Conservation (phyloP, 441 rosid genomes). For the Aleurites moluccanus region DNA sequence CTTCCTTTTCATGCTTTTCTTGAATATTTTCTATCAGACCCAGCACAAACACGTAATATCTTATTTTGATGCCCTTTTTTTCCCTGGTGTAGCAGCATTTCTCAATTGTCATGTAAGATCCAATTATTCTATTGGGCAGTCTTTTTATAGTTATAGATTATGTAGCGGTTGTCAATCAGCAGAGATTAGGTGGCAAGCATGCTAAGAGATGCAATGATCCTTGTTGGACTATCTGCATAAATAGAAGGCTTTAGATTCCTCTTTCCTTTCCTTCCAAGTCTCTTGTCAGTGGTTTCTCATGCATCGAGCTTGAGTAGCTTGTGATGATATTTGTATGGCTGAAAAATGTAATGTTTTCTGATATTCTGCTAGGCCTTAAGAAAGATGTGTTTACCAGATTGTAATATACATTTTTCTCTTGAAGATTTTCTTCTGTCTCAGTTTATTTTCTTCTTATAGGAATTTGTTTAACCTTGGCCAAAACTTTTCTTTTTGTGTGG, state of each 20-base stretch:
- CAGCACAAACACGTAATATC: not conserved
- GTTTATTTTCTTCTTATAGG: not conserved
- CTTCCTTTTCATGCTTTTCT: not conserved
- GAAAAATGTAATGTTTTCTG: not conserved
- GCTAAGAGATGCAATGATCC: not conserved
- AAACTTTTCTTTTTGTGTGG: no score
- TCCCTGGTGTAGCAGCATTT: not conserved
- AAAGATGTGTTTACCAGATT: conserved; percentile 4
- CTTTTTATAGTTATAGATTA: conserved; percentile 20
- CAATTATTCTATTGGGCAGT: conserved; percentile 4
- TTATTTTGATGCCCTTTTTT: not conserved
- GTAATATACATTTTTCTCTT: not conserved
- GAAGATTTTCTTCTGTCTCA: not conserved
- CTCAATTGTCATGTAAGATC: not conserved
- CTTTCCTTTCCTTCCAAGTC: not conserved
- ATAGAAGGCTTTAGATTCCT: conserved; percentile 18
- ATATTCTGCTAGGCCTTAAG: not conserved
- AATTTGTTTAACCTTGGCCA: no score
- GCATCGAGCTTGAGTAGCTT: conserved; percentile 9
- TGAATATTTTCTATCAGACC: not conserved
- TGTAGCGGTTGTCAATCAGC: not conserved
- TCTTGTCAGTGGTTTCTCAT: not conserved
- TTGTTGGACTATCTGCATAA: not conserved
- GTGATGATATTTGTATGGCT: conserved; percentile 14
- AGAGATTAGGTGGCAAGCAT: conserved; percentile 6